A percentile compares a stretch with the other conserved stretches of the same genome.
These are phyloP conservation scores for Phytopythium cucurbitacearum DNA, from an alignment of 352 stramenopile species.

Conservation along the genomic window DNA sequence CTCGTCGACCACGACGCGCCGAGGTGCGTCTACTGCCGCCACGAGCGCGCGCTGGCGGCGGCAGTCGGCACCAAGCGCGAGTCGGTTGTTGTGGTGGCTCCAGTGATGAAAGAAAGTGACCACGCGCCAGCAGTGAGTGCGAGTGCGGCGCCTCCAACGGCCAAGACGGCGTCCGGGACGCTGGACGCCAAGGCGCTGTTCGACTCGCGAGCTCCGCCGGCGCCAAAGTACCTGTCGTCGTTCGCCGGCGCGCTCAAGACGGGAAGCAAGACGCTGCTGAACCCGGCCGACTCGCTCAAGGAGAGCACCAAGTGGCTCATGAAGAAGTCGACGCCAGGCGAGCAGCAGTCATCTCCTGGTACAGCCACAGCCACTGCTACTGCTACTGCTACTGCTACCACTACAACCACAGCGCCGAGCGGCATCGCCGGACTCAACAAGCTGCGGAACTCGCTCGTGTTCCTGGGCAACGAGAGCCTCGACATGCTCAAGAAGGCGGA, in stretches of 20 bases:
- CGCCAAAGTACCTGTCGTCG: slow-evolving; percentile 51
- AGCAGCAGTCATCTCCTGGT: slow-evolving; percentile 2
- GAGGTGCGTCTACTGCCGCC: slow-evolving; percentile 62
- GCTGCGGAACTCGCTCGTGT: slow-evolving; percentile 46
- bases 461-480: slow-evolving; percentile 66
- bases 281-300: slow-evolving; percentile 43
- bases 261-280: slow-evolving; percentile 64
- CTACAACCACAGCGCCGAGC: slow-evolving; percentile 14
- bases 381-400: slow-evolving; percentile 1
- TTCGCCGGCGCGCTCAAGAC: slow-evolving; percentile 68
- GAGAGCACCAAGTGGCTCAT: slow-evolving; percentile 75
- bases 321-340: slow-evolving; percentile 39
- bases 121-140: slow-evolving; percentile 1
- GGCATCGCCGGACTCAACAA: slow-evolving; percentile 33
- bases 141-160: neutral
- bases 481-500: slow-evolving; percentile 78
- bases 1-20: slow-evolving; percentile 69
- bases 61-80: too few relatives aligned
- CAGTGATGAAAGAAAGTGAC: neutral
- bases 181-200: slow-evolving; percentile 40
- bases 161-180: slow-evolving; percentile 8
- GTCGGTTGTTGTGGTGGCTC: too few relatives aligned
- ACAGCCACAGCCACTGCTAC: slow-evolving; percentile 1
- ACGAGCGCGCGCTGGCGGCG: slow-evolving; percentile 14
- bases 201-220: slow-evolving; percentile 14